Evolutionary conservation across 2,329 filamentous ascomycete genomes (phyloP).

Genomic region (Elsinoe batatas): DNA sequence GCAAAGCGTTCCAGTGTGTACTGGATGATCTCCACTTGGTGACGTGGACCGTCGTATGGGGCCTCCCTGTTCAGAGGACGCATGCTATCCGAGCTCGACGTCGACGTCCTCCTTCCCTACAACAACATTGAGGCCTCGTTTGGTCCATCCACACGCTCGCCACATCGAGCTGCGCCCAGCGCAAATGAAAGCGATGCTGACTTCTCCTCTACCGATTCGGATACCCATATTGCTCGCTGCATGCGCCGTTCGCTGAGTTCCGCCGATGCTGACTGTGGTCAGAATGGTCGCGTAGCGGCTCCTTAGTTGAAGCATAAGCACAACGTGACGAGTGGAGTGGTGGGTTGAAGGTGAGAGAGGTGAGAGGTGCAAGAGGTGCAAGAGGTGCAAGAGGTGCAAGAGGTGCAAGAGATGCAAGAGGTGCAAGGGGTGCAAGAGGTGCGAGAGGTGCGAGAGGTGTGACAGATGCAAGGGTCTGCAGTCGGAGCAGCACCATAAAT

Average conservation of each 20-base stretch:
- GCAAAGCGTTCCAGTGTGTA: too few species aligned
- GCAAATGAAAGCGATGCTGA: neutral
- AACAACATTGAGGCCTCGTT: conserved; percentile 31
- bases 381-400: too few species aligned
- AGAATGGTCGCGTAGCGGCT: neutral
- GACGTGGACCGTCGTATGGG: too few species aligned
- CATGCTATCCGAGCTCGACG: conserved; percentile 33
- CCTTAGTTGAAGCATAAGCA: neutral
- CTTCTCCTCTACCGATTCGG: neutral
- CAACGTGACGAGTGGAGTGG: neutral
- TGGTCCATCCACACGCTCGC: neutral
- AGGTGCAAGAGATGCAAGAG: too few species aligned
- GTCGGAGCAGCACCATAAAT: too few species aligned
- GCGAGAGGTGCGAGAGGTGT: too few species aligned
- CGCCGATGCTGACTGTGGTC: neutral
- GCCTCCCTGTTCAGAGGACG: too few species aligned
- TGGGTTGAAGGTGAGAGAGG: too few species aligned
- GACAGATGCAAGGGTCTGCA: too few species aligned
- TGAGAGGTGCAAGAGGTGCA: too few species aligned
- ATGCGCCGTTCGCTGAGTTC: neutral
- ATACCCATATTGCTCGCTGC: neutral
- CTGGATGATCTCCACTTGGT: too few species aligned
- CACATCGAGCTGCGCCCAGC: neutral
- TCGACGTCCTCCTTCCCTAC: conserved; percentile 37
- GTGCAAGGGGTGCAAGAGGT: too few species aligned